These are phyloP conservation scores for Articulospora tetracladia DNA, from an alignment of 495 filamentous ascomycete species.

Conservation along the genomic window DNA sequence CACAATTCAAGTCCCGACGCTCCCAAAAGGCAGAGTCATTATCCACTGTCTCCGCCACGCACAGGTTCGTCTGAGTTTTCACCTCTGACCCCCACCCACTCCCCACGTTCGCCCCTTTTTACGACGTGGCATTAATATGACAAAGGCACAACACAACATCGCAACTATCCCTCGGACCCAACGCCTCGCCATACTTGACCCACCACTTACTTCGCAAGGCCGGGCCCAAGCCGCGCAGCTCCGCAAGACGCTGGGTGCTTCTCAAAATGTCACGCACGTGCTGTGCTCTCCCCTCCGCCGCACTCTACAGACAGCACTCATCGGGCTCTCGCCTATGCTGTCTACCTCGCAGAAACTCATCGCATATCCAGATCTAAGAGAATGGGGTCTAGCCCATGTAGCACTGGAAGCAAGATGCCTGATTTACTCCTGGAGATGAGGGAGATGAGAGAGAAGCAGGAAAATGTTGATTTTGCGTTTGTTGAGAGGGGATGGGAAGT, in stretches of 20 bases:
- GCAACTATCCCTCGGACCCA: neutral
- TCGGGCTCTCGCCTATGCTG: neutral
- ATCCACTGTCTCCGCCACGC: constrained; percentile 5
- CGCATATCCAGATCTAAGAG: constrained; percentile 2
- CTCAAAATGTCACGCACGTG: neutral
- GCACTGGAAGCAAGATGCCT: neutral
- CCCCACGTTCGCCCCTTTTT: neutral
- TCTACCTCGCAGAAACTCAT: neutral
- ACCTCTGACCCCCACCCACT: neutral
- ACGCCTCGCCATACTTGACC: neutral
- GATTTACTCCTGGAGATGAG: neutral
- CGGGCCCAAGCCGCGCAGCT: neutral
- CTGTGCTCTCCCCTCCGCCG: constrained; percentile 2
- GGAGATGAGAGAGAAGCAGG: neutral
- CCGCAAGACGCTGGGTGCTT: neutral
- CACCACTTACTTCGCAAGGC: neutral
- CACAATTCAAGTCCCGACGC: neutral
- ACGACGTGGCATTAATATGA: constrained; percentile 2
- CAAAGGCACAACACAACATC: constrained; percentile 3
- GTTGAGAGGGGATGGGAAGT: constrained; percentile 1
- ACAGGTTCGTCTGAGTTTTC: neutral
- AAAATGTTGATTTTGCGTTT: neutral
- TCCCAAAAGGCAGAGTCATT: neutral
- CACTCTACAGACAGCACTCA: constrained; percentile 1
- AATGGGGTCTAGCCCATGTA: neutral